phyloP scores from a whole-genome alignment of 768 basidiomycete species.

The Rhizopogon sp. region DNA sequence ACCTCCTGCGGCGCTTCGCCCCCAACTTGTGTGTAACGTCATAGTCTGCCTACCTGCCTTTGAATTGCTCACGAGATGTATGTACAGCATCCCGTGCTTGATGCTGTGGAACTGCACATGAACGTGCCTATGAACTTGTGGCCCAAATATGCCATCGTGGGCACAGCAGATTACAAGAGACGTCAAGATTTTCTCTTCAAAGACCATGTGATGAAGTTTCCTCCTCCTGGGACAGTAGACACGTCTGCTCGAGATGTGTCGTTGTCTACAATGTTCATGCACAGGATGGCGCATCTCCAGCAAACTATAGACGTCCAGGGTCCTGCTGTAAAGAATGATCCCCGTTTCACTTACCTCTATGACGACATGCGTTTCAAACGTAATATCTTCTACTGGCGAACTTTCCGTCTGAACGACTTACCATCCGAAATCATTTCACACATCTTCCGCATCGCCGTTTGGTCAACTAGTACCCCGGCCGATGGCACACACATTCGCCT shows the following conservation, averaged over 20 bases:
- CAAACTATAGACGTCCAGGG: background rate
- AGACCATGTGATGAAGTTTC: background rate
- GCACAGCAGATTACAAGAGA: background rate
- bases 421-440: constrained; percentile 62
- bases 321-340: background rate
- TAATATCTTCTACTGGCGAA: constrained; percentile 29
- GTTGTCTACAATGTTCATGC: background rate
- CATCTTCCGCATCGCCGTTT: constrained; percentile 58
- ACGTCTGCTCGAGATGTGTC: background rate
- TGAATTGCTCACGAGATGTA: background rate
- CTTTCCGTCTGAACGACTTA: constrained; percentile 56
- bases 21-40: background rate
- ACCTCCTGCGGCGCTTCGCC: background rate
- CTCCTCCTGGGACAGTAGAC: background rate
- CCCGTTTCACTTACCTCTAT: background rate
- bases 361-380: constrained; percentile 11
- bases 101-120: background rate
- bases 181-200: background rate
- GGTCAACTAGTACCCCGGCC: constrained; percentile 38
- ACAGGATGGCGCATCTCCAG: background rate
- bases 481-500: constrained; percentile 37
- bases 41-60: background rate
- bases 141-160: background rate
- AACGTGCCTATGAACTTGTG: background rate
- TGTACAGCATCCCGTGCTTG: background rate